Percentiles rank a stretch among this genome's conserved stretches.
These are phyloP conservation scores for Colletotrichum sp. DNA, from an alignment of 2,329 filamentous ascomycete species.

Conservation along the genomic window DNA sequence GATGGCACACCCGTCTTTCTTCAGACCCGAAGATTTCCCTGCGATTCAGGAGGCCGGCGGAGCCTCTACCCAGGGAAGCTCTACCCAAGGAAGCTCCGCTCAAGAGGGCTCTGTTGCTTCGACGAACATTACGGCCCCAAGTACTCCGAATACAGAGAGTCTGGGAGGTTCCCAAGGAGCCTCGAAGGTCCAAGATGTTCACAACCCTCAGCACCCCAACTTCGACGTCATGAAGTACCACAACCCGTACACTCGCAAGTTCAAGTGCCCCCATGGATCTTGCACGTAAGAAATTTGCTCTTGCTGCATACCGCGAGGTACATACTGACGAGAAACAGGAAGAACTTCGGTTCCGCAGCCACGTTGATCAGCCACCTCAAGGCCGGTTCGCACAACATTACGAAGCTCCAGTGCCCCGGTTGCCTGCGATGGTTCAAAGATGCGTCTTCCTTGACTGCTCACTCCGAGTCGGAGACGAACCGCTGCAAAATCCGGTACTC, in stretches of 20 bases:
- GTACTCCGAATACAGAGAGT: neutral
- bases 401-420: slow-evolving; percentile 45
- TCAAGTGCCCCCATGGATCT: slow-evolving; percentile 55
- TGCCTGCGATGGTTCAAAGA: slow-evolving; percentile 48
- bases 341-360: slow-evolving; percentile 38
- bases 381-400: slow-evolving; percentile 43
- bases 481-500: slow-evolving; percentile 49
- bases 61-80: slow-evolving; percentile 24
- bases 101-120: neutral
- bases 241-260: slow-evolving; percentile 46
- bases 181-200: slow-evolving; percentile 24
- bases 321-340: slow-evolving; percentile 35
- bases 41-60: slow-evolving; percentile 14
- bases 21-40: slow-evolving; percentile 15
- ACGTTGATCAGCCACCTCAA: slow-evolving; percentile 48
- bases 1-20: slow-evolving; percentile 12
- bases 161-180: neutral
- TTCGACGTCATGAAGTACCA: slow-evolving; percentile 56
- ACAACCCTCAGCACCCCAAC: slow-evolving; percentile 50
- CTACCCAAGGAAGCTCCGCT: slow-evolving; percentile 26
- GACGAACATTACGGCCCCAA: neutral
- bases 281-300: slow-evolving; percentile 51
- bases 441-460: slow-evolving; percentile 48
- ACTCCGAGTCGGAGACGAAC: slow-evolving; percentile 49
- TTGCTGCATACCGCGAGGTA: neutral